Percentiles rank a stretch among this genome's conserved stretches.
phyloP scores from a whole-genome alignment of 805 yeast genomes.

The Nakazawaea ernobii region DNA sequence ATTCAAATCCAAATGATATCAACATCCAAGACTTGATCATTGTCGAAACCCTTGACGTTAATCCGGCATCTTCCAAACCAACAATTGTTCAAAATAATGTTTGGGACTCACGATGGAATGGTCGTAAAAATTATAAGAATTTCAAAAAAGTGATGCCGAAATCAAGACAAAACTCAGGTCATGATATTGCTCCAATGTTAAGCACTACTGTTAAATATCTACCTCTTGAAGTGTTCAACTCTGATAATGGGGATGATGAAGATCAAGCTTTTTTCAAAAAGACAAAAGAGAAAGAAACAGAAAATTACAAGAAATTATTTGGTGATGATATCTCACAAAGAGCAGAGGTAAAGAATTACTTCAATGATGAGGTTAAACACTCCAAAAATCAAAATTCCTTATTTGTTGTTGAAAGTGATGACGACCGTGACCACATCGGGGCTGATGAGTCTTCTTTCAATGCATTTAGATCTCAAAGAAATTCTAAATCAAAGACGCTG shows the following conservation, averaged over 20 bases:
- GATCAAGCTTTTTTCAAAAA: conserved; percentile 1
- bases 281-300: not conserved
- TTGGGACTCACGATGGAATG: conserved; percentile 10
- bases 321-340: not conserved
- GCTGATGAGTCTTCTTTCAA: not conserved
- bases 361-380: not conserved
- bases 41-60: conserved; percentile 4
- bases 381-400: not conserved
- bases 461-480: not conserved
- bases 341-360: not conserved
- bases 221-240: conserved; percentile 2
- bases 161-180: not conserved
- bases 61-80: not conserved
- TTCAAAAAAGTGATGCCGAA: conserved; percentile 7
- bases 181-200: not conserved
- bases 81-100: not conserved
- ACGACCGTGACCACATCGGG: not conserved
- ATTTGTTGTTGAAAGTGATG: not conserved
- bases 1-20: not conserved
- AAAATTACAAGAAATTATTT: not conserved
- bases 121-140: conserved; percentile 9
- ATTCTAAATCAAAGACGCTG: not conserved
- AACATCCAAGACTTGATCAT: conserved; percentile 6
- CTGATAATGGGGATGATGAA: not conserved
- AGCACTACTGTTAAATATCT: conserved; percentile 3